Conservation (phyloP, 768 basidiomycete species). For the Kwoniella heveanensis region DNA sequence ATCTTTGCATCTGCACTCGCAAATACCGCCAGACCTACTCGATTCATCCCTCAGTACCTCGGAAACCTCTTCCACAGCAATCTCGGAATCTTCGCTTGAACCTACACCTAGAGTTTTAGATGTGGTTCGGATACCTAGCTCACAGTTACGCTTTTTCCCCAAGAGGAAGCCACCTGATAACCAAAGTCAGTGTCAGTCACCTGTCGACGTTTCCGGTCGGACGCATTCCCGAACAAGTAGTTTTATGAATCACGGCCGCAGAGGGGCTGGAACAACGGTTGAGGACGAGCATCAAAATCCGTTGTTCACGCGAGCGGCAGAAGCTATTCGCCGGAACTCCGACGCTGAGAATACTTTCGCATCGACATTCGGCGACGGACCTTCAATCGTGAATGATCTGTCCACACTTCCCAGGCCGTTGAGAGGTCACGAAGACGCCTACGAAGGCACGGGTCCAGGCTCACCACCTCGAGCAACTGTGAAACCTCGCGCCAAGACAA, state of each 20-base stretch:
- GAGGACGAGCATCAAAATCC: not conserved
- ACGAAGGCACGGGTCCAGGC: not conserved
- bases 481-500: constrained; percentile 18
- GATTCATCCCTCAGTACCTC: constrained; percentile 3
- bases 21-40: not conserved
- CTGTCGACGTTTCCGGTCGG: not conserved
- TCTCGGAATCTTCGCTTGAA: not conserved
- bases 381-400: constrained; percentile 24
- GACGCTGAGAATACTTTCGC: not conserved
- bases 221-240: not conserved
- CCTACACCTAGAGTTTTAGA: constrained; percentile 32
- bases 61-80: not conserved
- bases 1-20: not conserved
- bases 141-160: constrained; percentile 49
- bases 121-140: constrained; percentile 42
- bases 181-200: not conserved
- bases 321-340: constrained; percentile 1
- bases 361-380: constrained; percentile 2
- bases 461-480: not conserved
- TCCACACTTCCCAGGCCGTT: constrained; percentile 26
- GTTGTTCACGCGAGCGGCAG: not conserved
- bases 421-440: constrained; percentile 9
- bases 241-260: not conserved
- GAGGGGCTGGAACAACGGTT: not conserved
- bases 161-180: constrained; percentile 8